phyloP scores from a whole-genome alignment of 225 moss, liverwort and hornwort genomes.

The Bryum argenteum region DNA sequence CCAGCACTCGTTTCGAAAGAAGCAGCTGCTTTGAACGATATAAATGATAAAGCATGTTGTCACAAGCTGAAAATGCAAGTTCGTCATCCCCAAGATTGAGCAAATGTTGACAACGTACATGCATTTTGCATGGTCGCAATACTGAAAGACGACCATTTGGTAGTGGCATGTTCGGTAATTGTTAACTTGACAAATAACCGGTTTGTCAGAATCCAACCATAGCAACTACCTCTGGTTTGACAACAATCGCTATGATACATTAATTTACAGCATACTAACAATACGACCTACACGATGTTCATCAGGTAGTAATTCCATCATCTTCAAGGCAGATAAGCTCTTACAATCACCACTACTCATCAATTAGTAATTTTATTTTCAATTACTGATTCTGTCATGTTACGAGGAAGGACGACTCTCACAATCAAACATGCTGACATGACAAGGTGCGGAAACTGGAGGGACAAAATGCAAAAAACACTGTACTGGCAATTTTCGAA shows the following conservation, averaged over 20 bases:
- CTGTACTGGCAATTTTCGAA: background rate
- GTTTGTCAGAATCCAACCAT: slow-evolving; percentile 4
- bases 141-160: slow-evolving; percentile 3
- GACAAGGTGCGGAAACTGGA: slow-evolving; percentile 17
- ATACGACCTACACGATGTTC: background rate
- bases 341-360: too few relatives aligned
- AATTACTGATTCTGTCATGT: background rate
- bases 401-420: background rate
- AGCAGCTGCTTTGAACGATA: background rate
- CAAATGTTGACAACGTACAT: background rate
- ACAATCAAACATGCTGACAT: background rate
- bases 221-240: slow-evolving; percentile 17
- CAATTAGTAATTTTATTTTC: too few relatives aligned
- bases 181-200: background rate
- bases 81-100: background rate
- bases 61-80: background rate
- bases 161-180: background rate
- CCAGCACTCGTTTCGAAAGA: background rate
- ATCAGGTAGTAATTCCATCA: too few relatives aligned
- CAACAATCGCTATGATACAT: background rate
- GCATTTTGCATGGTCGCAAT: background rate
- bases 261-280: background rate
- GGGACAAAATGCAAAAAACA: too few relatives aligned
- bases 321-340: too few relatives aligned
- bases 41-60: too few relatives aligned